Evolutionary conservation across 768 basidiomycete genomes (phyloP).

Genomic region (Mrakia gelida): DNA sequence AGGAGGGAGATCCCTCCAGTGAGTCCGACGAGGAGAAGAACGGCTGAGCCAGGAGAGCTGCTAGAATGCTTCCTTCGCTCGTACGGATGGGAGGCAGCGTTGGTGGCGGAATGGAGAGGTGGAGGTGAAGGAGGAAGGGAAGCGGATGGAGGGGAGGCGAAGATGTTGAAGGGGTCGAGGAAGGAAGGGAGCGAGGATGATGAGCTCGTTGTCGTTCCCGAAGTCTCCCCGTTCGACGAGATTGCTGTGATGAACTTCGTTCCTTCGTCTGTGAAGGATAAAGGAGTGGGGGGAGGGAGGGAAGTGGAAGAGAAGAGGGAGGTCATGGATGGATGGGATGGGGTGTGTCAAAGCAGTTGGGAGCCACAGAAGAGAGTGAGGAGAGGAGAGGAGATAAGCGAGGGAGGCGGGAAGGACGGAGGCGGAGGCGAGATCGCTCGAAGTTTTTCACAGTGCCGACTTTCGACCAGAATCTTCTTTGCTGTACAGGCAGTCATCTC

Average conservation of each 20-base stretch:
- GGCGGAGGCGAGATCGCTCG: too few relatives aligned
- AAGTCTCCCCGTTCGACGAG: background rate
- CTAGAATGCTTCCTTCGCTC: background rate
- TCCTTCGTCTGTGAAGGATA: background rate
- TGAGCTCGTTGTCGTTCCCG: background rate
- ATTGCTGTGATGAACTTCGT: background rate
- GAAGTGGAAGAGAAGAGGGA: background rate
- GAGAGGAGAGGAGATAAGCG: background rate
- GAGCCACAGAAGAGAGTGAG: background rate
- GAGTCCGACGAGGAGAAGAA: background rate
- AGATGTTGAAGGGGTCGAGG: background rate
- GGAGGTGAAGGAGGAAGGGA: background rate
- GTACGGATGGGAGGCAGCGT: background rate
- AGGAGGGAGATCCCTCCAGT: background rate
- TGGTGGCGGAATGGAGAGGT: background rate
- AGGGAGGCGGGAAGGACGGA: too few relatives aligned
- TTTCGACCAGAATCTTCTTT: too few relatives aligned
- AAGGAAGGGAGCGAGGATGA: background rate
- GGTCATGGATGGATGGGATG: background rate
- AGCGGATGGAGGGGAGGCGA: background rate
- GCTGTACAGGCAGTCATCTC: too few relatives aligned
- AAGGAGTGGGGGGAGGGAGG: background rate
- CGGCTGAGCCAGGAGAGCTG: background rate
- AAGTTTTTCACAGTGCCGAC: too few relatives aligned
- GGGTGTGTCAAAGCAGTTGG: background rate